Conservation (phyloP, 345 rosid genomes). For the Leavenworthia alabamica region DNA sequence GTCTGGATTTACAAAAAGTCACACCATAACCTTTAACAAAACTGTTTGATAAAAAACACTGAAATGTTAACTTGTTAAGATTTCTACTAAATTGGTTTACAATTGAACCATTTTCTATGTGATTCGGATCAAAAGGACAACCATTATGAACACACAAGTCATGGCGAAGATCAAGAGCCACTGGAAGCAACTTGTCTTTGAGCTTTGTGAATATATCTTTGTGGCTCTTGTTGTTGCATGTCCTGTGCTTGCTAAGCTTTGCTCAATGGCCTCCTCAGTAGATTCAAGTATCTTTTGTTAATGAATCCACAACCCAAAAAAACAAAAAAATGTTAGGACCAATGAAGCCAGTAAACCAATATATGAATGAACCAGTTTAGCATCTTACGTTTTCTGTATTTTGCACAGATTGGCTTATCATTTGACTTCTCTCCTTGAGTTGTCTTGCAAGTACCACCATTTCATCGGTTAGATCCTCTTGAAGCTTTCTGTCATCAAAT, state of each 20-base stretch:
- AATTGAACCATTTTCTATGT: slow-evolving; percentile 32
- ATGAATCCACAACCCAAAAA: not conserved
- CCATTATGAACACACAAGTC: slow-evolving; percentile 77
- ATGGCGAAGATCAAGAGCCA: slow-evolving; percentile 70
- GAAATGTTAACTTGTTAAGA: not conserved
- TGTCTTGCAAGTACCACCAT: slow-evolving; percentile 87
- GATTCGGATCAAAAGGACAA: slow-evolving; percentile 70
- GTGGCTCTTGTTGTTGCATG: slow-evolving; percentile 61
- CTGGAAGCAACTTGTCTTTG: slow-evolving; percentile 79
- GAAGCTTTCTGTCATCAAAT: slow-evolving; percentile 51
- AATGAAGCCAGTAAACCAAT: not conserved
- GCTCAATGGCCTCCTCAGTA: slow-evolving; percentile 78
- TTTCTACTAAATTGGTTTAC: not conserved
- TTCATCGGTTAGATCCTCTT: slow-evolving; percentile 83
- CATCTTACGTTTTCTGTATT: slow-evolving; percentile 66
- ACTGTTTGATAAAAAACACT: not conserved
- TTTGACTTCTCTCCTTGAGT: slow-evolving; percentile 79
- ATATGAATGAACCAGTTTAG: not conserved
- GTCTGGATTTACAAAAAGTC: slow-evolving; percentile 5
- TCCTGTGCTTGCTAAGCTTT: slow-evolving; percentile 80
- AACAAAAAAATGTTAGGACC: not conserved
- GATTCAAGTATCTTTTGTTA: slow-evolving; percentile 71
- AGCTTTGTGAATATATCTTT: slow-evolving; percentile 52
- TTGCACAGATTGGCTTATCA: slow-evolving; percentile 72
- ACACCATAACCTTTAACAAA: not conserved